Base-by-base conservation (phyloP, 2,329 filamentous ascomycete genomes). In the Geosmithia morbida region DNA sequence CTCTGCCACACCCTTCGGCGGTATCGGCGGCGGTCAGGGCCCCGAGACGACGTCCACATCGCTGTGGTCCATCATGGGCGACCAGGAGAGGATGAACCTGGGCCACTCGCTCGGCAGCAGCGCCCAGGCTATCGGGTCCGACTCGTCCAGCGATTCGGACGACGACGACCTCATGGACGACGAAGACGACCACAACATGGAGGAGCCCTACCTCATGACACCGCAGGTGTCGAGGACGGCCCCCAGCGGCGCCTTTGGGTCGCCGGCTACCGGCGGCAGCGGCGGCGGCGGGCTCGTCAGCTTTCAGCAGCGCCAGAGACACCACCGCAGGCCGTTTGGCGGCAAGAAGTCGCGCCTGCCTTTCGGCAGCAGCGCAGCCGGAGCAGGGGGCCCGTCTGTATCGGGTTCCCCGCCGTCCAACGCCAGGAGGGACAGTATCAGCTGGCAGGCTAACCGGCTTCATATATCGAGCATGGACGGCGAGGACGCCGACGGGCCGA, bases 401-500 rank as follows among this genome's bases (percentile, higher is more conserved):
- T 86, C 87, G 11, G 81, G 79, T 48, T 95, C 88, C 16, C 88
- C 90, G 10, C 86, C 89, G 8, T 69, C 64, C 56, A 51, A 60
- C 54, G 74, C 83, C 8, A 75, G 90, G 43, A 75, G 90, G 42
- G 89, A 96, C 63, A 95, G 87, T 61, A 81, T 97, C 50, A 94
- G 86, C 53, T 81, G 92, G 69, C 87, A 89, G 39, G 89, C 89
- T 16, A 89, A 92, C 54, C 87, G 94, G 56, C 67, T 96, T 18
- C 83, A 92, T 53, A 83, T 96, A 39, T 81, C 78, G 47, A 77
- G 87, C 3, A 20, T 83, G 54, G 89, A 69, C 30, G 59, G 57
- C 5, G 67, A 95, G 56, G 88, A 68, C 40, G 65, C 64, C 7
- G 67, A 69, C 17, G 70, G 70, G 44, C 64, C 66, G 14, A 65